A percentile compares a stretch with the other conserved stretches of the same genome.
These are phyloP conservation scores for Chaetomium fimeti DNA, from an alignment of 495 filamentous ascomycete species.

Conservation along the genomic window DNA sequence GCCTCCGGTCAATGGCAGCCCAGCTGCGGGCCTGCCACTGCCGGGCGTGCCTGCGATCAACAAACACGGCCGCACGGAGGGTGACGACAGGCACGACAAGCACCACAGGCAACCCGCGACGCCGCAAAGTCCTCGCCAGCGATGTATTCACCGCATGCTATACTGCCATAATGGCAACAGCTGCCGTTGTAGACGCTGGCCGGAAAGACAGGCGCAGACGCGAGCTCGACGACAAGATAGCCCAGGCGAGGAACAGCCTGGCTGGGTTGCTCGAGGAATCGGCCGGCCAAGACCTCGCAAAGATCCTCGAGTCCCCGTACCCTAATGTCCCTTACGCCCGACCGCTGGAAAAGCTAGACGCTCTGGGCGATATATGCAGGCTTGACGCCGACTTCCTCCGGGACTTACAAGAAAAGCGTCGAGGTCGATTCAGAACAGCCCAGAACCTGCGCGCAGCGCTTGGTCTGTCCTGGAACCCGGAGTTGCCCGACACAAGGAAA, in stretches of 20 bases:
- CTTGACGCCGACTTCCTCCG: neutral
- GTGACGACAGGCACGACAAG: constrained; percentile 16
- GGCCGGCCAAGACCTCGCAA: constrained; percentile 26
- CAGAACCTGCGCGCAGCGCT: neutral
- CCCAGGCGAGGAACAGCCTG: constrained; percentile 39
- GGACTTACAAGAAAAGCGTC: neutral
- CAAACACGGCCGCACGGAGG: constrained; percentile 38
- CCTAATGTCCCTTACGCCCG: neutral
- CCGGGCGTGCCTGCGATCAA: constrained; percentile 58
- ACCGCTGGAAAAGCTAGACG: neutral
- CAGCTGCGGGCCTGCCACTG: constrained; percentile 64
- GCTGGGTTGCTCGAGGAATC: constrained; percentile 23
- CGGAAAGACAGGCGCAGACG: constrained; percentile 60
- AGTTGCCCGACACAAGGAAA: neutral
- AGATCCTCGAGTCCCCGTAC: constrained; percentile 13
- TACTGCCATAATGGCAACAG: constrained; percentile 70
- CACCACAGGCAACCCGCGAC: constrained; percentile 38
- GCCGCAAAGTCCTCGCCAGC: constrained; percentile 53
- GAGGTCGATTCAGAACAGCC: neutral
- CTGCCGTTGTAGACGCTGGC: constrained; percentile 62
- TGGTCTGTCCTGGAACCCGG: constrained; percentile 4
- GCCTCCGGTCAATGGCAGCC: constrained; percentile 67
- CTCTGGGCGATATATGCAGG: constrained; percentile 17
- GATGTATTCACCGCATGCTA: constrained; percentile 70
- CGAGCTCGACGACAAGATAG: constrained; percentile 61